Evolutionary conservation across 768 basidiomycete species (phyloP), one percentile per base, ranked within the genome.

Genomic region (Amanita polypyramis): DNA sequence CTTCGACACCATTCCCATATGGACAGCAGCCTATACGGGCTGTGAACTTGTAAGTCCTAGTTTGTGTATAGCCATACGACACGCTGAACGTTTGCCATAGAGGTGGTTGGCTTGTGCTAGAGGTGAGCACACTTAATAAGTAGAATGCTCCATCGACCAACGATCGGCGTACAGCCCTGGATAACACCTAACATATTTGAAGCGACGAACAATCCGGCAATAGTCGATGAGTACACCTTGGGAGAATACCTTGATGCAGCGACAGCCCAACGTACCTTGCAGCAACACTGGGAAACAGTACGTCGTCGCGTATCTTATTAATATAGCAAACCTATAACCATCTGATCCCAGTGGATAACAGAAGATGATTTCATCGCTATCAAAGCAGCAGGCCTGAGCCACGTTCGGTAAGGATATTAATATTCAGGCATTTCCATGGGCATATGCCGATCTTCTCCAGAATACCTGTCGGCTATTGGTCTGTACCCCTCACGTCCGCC

Each of bases 391-490:
- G 82, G 83, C 0, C 66, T 87, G 40, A 85, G 79, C 53, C 82
- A 84, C 58, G 80, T 85, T 45, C 76, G 83, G 80, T 83, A 53
- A 20, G 66, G 51, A 19, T 19, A 21, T 21, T 37, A 51, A 19
- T 19, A 21, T 21, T 37, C 30, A 21, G 11, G 17, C n/a, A 0
- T 5, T 27, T 27, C 3, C 14, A 9, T 39, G 44, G 20, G 17
- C 7, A 19, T n/a, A 19, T 43, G 8, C n/a, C 36, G n/a, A 34
- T 42, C 29, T 43, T 38, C 29, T 14, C 35, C 30, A 84, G 83
- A 25, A 80, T 87, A 56, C 83, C 83, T 4, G 51, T 85, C 5
- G 83, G 82, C 7, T 87, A 80, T 59, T 87, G 84, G 84, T 81
- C 82, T n/a, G 74, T 85, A n/a, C 83, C 83, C 0, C 62, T 81